Evolutionary conservation across 345 rosid species (phyloP).

Genomic region (Sonneratia alba): DNA sequence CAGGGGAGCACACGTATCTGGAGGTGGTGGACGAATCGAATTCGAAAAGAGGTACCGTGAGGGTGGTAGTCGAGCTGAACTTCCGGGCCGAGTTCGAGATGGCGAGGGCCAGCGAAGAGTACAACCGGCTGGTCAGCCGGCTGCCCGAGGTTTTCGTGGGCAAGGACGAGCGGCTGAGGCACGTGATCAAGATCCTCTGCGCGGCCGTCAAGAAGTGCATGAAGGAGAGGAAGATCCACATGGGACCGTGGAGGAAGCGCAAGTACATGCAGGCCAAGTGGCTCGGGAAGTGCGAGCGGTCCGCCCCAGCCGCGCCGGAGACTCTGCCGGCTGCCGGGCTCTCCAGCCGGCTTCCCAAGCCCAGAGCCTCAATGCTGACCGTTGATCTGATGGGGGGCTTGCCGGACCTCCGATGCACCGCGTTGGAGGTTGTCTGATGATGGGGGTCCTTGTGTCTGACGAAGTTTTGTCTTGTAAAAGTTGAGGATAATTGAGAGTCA

Average conservation of each 20-base stretch:
- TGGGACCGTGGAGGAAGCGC: constrained; percentile 88
- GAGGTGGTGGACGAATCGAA: constrained; percentile 2
- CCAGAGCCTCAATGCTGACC: constrained; percentile 67
- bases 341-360: constrained; percentile 29
- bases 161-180: constrained; percentile 56
- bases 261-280: constrained; percentile 86
- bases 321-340: constrained; percentile 9
- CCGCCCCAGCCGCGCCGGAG: constrained; percentile 6
- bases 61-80: constrained; percentile 58
- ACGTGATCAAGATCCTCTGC: constrained; percentile 60
- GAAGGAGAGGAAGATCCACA: constrained; percentile 76
- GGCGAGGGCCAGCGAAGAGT: constrained; percentile 59
- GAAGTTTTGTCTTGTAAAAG: too few relatives aligned
- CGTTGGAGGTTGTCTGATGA: constrained; percentile 45
- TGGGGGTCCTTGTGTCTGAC: too few relatives aligned
- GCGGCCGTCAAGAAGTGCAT: constrained; percentile 50
- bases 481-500: too few relatives aligned
- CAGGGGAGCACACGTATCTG: constrained; percentile 4
- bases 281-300: constrained; percentile 44
- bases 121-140: constrained; percentile 31
- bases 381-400: constrained; percentile 33
- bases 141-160: constrained; percentile 67
- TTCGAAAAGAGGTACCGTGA: neutral
- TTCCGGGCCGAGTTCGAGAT: constrained; percentile 78
- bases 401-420: constrained; percentile 30